Conservation (phyloP, 306 rosid species). For the Carpinus fangiana region DNA sequence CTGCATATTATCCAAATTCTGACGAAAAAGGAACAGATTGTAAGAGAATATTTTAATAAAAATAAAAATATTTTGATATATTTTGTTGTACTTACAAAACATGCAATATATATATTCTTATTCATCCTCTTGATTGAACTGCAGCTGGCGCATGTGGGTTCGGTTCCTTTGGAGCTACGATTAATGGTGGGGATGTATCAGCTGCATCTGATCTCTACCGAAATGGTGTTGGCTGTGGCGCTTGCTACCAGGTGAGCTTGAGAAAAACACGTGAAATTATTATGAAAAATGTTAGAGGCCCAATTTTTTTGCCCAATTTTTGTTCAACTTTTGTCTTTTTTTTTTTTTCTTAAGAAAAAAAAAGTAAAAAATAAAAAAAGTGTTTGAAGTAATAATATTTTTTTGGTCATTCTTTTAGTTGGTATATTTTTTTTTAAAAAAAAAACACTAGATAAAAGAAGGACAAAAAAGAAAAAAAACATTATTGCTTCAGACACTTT, state of each 20-base stretch:
- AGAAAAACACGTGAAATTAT: not conserved
- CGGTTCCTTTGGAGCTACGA: conserved; percentile 86
- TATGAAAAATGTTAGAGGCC: too few relatives aligned
- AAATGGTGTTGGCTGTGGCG: conserved; percentile 87
- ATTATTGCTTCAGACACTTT: too few relatives aligned
- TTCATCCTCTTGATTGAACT: conserved; percentile 15
- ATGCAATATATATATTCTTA: conserved; percentile 4
- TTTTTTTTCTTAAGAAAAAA: too few relatives aligned
- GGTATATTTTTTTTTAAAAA: too few relatives aligned
- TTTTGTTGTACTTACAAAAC: conserved; percentile 7
- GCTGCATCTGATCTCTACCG: conserved; percentile 79
- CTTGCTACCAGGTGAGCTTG: conserved; percentile 81
- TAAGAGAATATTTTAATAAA: conserved; percentile 36
- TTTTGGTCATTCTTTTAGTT: too few relatives aligned
- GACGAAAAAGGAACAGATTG: conserved; percentile 74
- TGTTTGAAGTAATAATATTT: too few relatives aligned
- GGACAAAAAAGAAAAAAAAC: too few relatives aligned
- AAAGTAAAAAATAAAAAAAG: too few relatives aligned
- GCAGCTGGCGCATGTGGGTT: conserved; percentile 82
- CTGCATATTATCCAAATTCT: conserved; percentile 77
- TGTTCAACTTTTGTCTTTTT: too few relatives aligned
- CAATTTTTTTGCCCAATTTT: too few relatives aligned
- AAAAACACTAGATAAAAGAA: too few relatives aligned
- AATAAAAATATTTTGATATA: not conserved
- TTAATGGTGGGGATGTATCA: conserved; percentile 84